Conservation (phyloP, 257 asterid genomes). For the Przewalskia tangutica region DNA sequence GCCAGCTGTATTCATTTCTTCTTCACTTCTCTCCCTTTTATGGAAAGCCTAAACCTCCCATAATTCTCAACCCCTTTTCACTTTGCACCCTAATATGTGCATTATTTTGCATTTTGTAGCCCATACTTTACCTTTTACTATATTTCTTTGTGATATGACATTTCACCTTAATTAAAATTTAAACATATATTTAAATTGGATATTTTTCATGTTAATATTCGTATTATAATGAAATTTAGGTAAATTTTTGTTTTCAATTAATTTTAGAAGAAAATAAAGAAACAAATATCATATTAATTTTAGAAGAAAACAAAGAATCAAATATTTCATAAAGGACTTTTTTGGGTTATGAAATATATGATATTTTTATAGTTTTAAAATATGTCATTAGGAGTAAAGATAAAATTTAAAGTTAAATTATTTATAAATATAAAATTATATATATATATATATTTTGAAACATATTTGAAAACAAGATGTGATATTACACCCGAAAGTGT, state of each 20-base stretch:
- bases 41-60: neutral
- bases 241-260: neutral
- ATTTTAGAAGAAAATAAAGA: neutral
- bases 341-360: neutral
- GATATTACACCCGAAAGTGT: too few relatives aligned
- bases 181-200: neutral
- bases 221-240: neutral
- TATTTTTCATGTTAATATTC: neutral
- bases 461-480: neutral
- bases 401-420: neutral
- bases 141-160: neutral
- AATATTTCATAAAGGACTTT: too few relatives aligned
- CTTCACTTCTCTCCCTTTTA: neutral
- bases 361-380: neutral
- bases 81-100: neutral
- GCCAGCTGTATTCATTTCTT: neutral
- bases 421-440: too few relatives aligned
- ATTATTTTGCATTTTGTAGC: neutral
- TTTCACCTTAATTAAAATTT: neutral
- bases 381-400: neutral
- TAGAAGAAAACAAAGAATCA: neutral
- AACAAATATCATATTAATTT: neutral
- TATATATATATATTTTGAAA: too few relatives aligned
- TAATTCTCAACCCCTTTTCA: neutral
- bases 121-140: neutral